Evolutionary conservation across 805 yeast genomes (phyloP).

Genomic region (Candida dajiaensis): DNA sequence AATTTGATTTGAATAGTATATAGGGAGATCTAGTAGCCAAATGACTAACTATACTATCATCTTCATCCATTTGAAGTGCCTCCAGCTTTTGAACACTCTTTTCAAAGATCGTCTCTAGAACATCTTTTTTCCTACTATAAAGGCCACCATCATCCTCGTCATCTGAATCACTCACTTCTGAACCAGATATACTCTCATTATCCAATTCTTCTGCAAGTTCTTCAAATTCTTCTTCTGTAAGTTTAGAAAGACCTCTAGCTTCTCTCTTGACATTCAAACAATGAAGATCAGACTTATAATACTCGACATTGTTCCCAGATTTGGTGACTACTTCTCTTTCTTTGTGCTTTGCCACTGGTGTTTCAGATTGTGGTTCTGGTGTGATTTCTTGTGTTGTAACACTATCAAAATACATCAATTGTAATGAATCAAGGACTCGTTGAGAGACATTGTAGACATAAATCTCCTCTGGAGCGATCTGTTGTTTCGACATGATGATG

Average conservation of each 20-base stretch:
- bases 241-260: constrained; percentile 36
- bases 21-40: constrained; percentile 68
- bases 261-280: constrained; percentile 53
- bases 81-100: constrained; percentile 17
- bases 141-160: constrained; percentile 16
- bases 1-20: constrained; percentile 47
- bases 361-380: constrained; percentile 6
- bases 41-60: constrained; percentile 37
- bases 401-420: constrained; percentile 51
- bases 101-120: constrained; percentile 18
- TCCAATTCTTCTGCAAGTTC: constrained; percentile 38
- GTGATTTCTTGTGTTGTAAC: constrained; percentile 33
- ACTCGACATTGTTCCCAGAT: constrained; percentile 28
- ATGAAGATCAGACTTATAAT: constrained; percentile 55
- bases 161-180: constrained; percentile 35
- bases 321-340: constrained; percentile 5
- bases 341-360: constrained; percentile 9
- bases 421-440: constrained; percentile 38
- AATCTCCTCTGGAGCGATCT: constrained; percentile 26
- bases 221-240: constrained; percentile 57
- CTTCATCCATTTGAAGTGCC: constrained; percentile 15
- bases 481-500: not conserved
- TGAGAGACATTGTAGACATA: constrained; percentile 44
- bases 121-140: constrained; percentile 8
- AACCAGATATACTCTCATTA: constrained; percentile 57